Evolutionary conservation across 1,284 basidiomycete genomes (phyloP).

Genomic region (Volvariella surrecta): DNA sequence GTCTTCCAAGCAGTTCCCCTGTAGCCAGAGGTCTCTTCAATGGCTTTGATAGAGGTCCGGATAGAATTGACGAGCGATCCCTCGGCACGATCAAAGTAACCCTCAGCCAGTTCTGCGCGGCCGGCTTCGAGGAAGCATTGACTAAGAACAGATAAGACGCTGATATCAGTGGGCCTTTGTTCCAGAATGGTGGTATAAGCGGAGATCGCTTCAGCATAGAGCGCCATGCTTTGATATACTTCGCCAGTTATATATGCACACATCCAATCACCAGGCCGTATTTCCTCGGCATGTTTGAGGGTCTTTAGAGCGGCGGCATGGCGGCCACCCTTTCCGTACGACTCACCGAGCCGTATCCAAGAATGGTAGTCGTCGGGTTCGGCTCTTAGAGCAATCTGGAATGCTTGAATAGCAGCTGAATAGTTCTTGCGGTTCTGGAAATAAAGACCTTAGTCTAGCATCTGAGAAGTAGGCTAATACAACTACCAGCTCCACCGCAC

Average conservation of each 20-base stretch:
- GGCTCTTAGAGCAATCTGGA: constrained; percentile 84
- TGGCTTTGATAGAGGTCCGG: constrained; percentile 42
- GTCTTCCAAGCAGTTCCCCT: constrained; percentile 82
- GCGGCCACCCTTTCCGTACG: constrained; percentile 83
- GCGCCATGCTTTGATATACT: constrained; percentile 76
- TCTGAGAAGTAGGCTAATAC: not conserved
- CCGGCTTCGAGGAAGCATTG: constrained; percentile 74
- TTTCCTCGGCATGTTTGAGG: constrained; percentile 64
- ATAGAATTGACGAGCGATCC: constrained; percentile 61
- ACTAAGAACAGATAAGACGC: constrained; percentile 67
- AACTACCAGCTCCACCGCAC: constrained; percentile 83
- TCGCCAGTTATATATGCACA: constrained; percentile 82
- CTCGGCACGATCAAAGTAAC: constrained; percentile 73
- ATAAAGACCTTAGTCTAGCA: constrained; percentile 7
- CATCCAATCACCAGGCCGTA: constrained; percentile 76
- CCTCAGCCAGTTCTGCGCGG: constrained; percentile 51
- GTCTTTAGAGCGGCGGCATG: constrained; percentile 90
- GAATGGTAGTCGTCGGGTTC: constrained; percentile 70
- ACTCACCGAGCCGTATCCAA: constrained; percentile 91
- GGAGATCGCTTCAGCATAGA: constrained; percentile 67
- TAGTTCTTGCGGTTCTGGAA: constrained; percentile 70
- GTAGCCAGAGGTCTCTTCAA: constrained; percentile 53
- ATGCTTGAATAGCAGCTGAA: constrained; percentile 72
- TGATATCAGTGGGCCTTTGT: constrained; percentile 54
- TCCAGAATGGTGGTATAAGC: constrained; percentile 56